These are phyloP conservation scores for Dillenia turbinata DNA, from an alignment of 164 flowering plant species.

Conservation along the genomic window DNA sequence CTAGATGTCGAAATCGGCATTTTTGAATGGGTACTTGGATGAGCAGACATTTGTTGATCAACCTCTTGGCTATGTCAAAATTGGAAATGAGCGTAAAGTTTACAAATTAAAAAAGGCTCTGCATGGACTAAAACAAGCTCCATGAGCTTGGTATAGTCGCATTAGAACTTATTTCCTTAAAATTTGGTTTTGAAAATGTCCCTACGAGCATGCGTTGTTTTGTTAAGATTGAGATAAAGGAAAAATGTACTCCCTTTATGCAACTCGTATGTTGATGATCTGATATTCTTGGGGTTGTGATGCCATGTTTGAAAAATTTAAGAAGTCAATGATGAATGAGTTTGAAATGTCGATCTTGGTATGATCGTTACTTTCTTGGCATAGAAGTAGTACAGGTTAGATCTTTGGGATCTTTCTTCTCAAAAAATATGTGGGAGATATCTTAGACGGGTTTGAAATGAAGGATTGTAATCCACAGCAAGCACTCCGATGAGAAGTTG, in stretches of 20 bases:
- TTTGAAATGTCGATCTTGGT: slow-evolving; percentile 3
- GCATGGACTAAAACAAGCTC: too few relatives aligned
- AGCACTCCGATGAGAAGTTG: slow-evolving; percentile 4
- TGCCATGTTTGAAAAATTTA: slow-evolving; percentile 6
- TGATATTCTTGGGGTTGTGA: slow-evolving; percentile 2
- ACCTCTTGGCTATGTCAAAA: slow-evolving; percentile 7
- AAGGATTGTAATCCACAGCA: slow-evolving; percentile 5
- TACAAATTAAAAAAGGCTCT: slow-evolving; percentile 4
- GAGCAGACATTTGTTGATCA: slow-evolving; percentile 7
- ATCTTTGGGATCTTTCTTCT: slow-evolving; percentile 3
- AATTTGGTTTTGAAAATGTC: not conserved
- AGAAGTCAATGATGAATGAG: slow-evolving; percentile 5
- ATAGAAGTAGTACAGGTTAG: slow-evolving; percentile 4
- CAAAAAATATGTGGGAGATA: slow-evolving; percentile 4
- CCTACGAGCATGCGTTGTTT: not conserved
- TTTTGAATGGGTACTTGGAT: slow-evolving; percentile 6
- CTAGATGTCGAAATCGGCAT: slow-evolving; percentile 11
- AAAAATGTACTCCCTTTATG: not conserved
- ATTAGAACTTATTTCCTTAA: slow-evolving; percentile 5
- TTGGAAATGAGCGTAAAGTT: slow-evolving; percentile 4
- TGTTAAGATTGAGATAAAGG: slow-evolving; percentile 4
- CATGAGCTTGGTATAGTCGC: not conserved
- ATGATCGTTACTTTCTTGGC: slow-evolving; percentile 6
- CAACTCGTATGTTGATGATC: not conserved
- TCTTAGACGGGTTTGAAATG: slow-evolving; percentile 4